Conservation (phyloP, 2,329 filamentous ascomycete species). For the Fusarium hainanense region DNA sequence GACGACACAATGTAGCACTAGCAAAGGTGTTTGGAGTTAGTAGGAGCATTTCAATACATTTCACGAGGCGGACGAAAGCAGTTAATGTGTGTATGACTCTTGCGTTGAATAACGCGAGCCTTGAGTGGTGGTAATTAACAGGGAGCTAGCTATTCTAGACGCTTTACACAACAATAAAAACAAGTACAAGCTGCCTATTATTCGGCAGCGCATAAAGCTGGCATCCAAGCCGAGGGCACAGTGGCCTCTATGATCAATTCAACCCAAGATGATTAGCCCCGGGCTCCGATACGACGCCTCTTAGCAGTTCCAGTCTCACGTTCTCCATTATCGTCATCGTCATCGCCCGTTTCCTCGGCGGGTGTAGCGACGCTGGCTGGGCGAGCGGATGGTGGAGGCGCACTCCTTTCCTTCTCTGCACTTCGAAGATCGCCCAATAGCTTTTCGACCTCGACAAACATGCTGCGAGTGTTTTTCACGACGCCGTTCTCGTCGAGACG, state of each 20-base stretch:
- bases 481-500: conserved; percentile 85
- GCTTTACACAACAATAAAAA: conserved; percentile 40
- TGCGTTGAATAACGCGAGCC: conserved; percentile 12
- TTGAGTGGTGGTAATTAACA: conserved; percentile 39
- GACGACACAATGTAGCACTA: neutral
- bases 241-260: conserved; percentile 8
- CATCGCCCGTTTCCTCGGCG: conserved; percentile 61
- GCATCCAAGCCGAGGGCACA: conserved; percentile 24
- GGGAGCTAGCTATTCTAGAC: conserved; percentile 41
- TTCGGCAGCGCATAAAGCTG: conserved; percentile 19
- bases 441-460: conserved; percentile 89
- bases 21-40: conserved; percentile 26
- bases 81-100: conserved; percentile 2
- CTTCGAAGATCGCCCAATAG: conserved; percentile 80
- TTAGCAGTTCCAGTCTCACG: conserved; percentile 52
- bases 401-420: conserved; percentile 69
- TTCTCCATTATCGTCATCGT: conserved; percentile 62
- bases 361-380: conserved; percentile 54
- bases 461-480: conserved; percentile 86
- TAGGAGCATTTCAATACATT: neutral
- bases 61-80: neutral
- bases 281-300: conserved; percentile 51
- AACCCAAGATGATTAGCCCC: conserved; percentile 44
- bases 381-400: conserved; percentile 50
- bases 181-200: conserved; percentile 36